These are phyloP conservation scores for Tillandsia leiboldiana DNA, from an alignment of 176 grass and related monocot species.

Conservation along the genomic window DNA sequence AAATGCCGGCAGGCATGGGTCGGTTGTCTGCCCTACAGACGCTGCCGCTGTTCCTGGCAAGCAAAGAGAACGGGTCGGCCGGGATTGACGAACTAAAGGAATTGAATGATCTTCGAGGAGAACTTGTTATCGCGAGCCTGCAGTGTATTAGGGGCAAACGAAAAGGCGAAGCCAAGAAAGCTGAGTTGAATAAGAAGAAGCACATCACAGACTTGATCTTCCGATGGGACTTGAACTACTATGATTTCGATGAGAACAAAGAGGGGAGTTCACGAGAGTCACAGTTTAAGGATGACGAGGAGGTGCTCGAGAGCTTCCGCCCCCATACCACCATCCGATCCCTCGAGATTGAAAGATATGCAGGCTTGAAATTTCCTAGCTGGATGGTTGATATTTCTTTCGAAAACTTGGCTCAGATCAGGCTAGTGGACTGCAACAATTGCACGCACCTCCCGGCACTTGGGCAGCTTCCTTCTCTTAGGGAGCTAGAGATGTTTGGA, in stretches of 20 bases:
- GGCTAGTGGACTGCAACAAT: slow-evolving; percentile 11
- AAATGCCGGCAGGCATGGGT: slow-evolving; percentile 35
- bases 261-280: slow-evolving; percentile 5
- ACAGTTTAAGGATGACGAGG: slow-evolving; percentile 2
- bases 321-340: slow-evolving; percentile 26
- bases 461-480: slow-evolving; percentile 30
- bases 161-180: slow-evolving; percentile 19
- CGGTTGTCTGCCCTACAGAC: slow-evolving; percentile 29
- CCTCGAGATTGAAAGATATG: slow-evolving; percentile 26
- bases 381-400: slow-evolving; percentile 39
- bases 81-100: slow-evolving; percentile 35
- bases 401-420: slow-evolving; percentile 17
- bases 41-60: slow-evolving; percentile 20
- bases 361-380: slow-evolving; percentile 23
- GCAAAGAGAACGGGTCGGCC: slow-evolving; percentile 21
- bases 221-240: slow-evolving; percentile 19
- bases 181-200: slow-evolving; percentile 27
- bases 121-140: slow-evolving; percentile 26
- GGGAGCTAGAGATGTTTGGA: slow-evolving; percentile 6
- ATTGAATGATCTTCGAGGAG: slow-evolving; percentile 29
- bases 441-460: slow-evolving; percentile 27
- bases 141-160: slow-evolving; percentile 5
- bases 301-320: slow-evolving; percentile 33
- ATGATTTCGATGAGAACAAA: background rate
- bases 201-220: slow-evolving; percentile 21